phyloP scores from a whole-genome alignment of 139 green algal genomes.

The Haematococcus sp. region DNA sequence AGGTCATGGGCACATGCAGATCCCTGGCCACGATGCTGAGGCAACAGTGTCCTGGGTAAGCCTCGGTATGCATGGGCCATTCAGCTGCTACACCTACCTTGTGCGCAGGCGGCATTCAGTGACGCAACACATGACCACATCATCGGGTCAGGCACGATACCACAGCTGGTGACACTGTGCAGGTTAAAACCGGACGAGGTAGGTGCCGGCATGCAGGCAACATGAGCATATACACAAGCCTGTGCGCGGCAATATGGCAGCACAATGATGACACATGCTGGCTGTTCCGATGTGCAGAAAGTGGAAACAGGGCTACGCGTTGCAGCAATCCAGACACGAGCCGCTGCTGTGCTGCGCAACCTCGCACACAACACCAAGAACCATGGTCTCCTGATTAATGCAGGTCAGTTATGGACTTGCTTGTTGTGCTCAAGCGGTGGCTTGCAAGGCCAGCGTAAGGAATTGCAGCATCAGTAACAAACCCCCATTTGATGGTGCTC shows the following conservation, averaged over 20 bases:
- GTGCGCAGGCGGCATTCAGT: constrained; percentile 27
- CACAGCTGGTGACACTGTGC: constrained; percentile 10
- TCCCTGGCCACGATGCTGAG: no score
- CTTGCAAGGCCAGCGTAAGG: no score
- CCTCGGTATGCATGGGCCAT: no score
- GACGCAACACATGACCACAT: constrained; percentile 26
- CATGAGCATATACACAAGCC: background rate
- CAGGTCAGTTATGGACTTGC: background rate
- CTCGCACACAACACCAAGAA: constrained; percentile 39
- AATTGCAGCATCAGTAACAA: no score
- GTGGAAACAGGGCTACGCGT: background rate
- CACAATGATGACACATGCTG: no score
- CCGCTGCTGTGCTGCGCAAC: constrained; percentile 45
- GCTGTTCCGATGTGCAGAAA: no score
- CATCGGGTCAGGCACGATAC: constrained; percentile 14
- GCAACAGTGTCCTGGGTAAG: no score
- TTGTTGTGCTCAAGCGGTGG: no score
- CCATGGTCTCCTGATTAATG: constrained; percentile 32
- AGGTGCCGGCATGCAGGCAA: background rate
- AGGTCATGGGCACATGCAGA: no score
- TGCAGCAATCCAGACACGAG: constrained; percentile 25
- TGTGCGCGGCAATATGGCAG: background rate
- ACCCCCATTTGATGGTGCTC: no score
- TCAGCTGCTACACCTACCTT: no score
- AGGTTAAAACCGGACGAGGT: background rate